Conservation (phyloP, 2,329 filamentous ascomycete species). For the Penicillium nordicum region DNA sequence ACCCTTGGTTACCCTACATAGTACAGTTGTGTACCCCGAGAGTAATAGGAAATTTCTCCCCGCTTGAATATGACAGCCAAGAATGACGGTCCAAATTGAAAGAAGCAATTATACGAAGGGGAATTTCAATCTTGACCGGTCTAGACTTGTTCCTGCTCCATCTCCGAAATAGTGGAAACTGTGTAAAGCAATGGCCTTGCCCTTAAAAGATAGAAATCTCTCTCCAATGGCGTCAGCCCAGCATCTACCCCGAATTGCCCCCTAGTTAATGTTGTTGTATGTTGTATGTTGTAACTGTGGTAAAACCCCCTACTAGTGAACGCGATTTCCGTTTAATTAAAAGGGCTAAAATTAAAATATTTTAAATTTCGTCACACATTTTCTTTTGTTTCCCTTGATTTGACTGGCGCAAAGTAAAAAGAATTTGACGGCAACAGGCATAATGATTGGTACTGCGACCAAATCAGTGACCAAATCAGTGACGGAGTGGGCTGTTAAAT, state of each 20-base stretch:
- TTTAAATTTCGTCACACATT: not conserved
- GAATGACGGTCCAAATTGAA: not conserved
- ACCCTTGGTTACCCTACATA: conserved; percentile 6
- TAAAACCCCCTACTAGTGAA: not conserved
- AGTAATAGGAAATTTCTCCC: conserved; percentile 5
- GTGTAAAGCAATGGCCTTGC: not conserved
- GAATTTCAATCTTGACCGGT: conserved; percentile 23
- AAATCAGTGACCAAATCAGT: conserved; percentile 22
- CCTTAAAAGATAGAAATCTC: conserved; percentile 1
- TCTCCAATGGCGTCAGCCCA: conserved; percentile 16
- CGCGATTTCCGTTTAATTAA: not conserved
- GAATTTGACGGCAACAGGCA: conserved; percentile 15
- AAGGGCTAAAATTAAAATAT: not conserved
- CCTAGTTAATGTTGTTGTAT: no score
- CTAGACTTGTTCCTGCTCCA: conserved; percentile 23
- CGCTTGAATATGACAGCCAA: conserved; percentile 5
- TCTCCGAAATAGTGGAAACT: conserved; percentile 13
- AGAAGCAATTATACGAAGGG: conserved; percentile 19
- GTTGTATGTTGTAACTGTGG: no score
- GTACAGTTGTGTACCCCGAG: conserved; percentile 6
- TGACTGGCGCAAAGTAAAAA: conserved; percentile 18
- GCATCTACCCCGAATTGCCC: not conserved
- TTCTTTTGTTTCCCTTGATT: conserved; percentile 9
- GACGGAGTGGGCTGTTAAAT: not conserved
- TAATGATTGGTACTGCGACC: conserved; percentile 15